Percentiles rank a stretch among this genome's conserved stretches.
Evolutionary conservation across 345 rosid genomes (phyloP).

Genomic region (Turnera subulata): DNA sequence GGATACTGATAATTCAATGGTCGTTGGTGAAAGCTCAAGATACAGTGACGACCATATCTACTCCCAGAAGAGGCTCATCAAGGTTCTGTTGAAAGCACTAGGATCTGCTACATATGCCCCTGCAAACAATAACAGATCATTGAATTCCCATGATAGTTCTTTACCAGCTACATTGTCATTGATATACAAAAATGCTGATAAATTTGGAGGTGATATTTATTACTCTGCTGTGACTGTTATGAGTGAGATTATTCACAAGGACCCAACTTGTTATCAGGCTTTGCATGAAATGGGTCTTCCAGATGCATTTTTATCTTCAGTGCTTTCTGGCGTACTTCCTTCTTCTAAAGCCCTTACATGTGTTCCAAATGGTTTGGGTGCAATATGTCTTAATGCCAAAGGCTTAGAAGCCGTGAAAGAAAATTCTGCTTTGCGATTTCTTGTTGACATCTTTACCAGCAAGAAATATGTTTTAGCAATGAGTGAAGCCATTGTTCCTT

Average conservation of each 20-base stretch:
- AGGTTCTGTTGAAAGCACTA: slow-evolving; percentile 88
- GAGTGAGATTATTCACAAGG: slow-evolving; percentile 97
- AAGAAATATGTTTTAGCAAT: slow-evolving; percentile 82
- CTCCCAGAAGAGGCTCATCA: slow-evolving; percentile 85
- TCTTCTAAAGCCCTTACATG: slow-evolving; percentile 94
- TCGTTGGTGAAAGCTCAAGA: slow-evolving; percentile 54
- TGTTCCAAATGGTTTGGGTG: slow-evolving; percentile 92
- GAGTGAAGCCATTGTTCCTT: slow-evolving; percentile 93
- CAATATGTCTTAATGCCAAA: slow-evolving; percentile 85
- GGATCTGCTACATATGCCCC: slow-evolving; percentile 93
- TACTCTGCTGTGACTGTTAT: slow-evolving; percentile 94
- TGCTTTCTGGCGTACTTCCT: slow-evolving; percentile 74
- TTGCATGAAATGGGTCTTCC: slow-evolving; percentile 90
- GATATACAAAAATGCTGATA: slow-evolving; percentile 65
- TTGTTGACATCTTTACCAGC: slow-evolving; percentile 75
- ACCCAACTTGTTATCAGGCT: slow-evolving; percentile 77
- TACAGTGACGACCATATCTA: slow-evolving; percentile 51
- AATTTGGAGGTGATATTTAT: slow-evolving; percentile 91
- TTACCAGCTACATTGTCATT: slow-evolving; percentile 72
- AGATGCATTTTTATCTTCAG: slow-evolving; percentile 86
- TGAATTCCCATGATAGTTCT: slow-evolving; percentile 64
- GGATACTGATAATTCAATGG: slow-evolving; percentile 51
- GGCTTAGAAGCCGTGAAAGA: slow-evolving; percentile 93
- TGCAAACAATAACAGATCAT: slow-evolving; percentile 58
- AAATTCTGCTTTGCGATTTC: slow-evolving; percentile 72